Base-by-base conservation (phyloP, 495 filamentous ascomycete species). In the Penicillium psychrofluorescens region DNA sequence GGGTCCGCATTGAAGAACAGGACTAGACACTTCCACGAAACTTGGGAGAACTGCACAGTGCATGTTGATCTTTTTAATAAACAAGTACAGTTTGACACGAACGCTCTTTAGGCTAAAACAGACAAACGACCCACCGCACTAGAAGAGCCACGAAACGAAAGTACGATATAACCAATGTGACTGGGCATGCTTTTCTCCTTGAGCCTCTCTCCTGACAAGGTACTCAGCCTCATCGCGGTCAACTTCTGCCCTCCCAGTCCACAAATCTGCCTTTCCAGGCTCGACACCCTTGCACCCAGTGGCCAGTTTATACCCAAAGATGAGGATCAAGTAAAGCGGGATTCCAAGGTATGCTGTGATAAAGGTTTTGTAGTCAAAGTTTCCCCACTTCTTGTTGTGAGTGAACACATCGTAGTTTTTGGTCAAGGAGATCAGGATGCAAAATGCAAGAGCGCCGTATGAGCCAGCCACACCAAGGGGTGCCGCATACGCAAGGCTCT, bases 311-410 rank as follows among this genome's bases (percentile, higher is more conserved):
- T 86, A 85, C 1, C 84, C 84, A 38, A 79, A 68, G 57, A 88
- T 77, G 55, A 88, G 70, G 40, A 78, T 71, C 2, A 94, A 52
- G 54, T 88, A 94, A 11, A 91, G 65, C 5, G 84, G 84, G 54
- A 94, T 90, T 29, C 86, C 88, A 5, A 90, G 77, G 53, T 92
- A 90, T 5, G 80, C 79, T 0, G 86, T 90, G 61, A 94, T 76
- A 63, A 92, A 92, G 52, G 77, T 84, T 62, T 81, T 80, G 58
- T 83, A 80, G 55, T 80, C 70, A 57, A 81, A 83, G 35, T 74
- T 70, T 9, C 77, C 75, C 41, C 74, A 80, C 33, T 68, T 65
- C 11, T 51, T 32, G 15, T 53, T 63, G 46, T 68, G 58, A 5
- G 72, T 63, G 61, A 90, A 95, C 22, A 86, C 81, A 51, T 77